These are phyloP conservation scores for Aspergillus baeticus DNA, from an alignment of 495 filamentous ascomycete species.

Conservation along the genomic window DNA sequence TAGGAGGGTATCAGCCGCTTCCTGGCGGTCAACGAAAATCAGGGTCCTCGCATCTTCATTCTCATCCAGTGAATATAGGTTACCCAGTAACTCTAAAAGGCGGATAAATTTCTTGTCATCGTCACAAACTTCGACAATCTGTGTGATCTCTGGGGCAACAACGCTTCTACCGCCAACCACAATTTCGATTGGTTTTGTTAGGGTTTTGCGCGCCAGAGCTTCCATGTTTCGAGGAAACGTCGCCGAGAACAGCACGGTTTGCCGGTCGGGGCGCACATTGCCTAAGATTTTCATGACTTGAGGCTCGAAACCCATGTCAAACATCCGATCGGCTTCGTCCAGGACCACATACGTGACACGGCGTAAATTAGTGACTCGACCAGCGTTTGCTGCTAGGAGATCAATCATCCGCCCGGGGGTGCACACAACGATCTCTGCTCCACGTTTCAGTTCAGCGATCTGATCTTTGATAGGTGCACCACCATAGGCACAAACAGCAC, in stretches of 20 bases:
- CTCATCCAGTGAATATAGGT: constrained; percentile 71
- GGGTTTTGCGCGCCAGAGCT: constrained; percentile 79
- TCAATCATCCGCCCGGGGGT: constrained; percentile 98
- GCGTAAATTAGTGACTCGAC: constrained; percentile 85
- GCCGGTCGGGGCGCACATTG: constrained; percentile 86
- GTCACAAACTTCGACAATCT: constrained; percentile 84
- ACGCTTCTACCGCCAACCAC: constrained; percentile 87
- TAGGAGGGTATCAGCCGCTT: constrained; percentile 84
- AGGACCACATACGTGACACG: constrained; percentile 91
- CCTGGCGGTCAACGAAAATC: constrained; percentile 94
- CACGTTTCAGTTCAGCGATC: constrained; percentile 92
- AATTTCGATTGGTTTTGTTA: constrained; percentile 87
- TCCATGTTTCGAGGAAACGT: constrained; percentile 97
- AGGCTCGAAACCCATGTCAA: constrained; percentile 99
- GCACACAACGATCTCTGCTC: constrained; percentile 91
- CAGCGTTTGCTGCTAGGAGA: constrained; percentile 86
- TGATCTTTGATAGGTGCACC: constrained; percentile 97
- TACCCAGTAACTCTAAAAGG: constrained; percentile 80
- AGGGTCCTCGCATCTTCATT: constrained; percentile 86
- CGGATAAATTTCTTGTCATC: constrained; percentile 84
- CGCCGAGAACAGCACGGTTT: constrained; percentile 94
- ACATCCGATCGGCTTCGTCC: constrained; percentile 98
- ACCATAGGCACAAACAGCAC: constrained; percentile 92
- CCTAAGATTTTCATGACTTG: constrained; percentile 96
- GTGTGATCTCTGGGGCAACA: constrained; percentile 91